phyloP scores from a whole-genome alignment of 257 asterid species.

The Paulownia fortunei region DNA sequence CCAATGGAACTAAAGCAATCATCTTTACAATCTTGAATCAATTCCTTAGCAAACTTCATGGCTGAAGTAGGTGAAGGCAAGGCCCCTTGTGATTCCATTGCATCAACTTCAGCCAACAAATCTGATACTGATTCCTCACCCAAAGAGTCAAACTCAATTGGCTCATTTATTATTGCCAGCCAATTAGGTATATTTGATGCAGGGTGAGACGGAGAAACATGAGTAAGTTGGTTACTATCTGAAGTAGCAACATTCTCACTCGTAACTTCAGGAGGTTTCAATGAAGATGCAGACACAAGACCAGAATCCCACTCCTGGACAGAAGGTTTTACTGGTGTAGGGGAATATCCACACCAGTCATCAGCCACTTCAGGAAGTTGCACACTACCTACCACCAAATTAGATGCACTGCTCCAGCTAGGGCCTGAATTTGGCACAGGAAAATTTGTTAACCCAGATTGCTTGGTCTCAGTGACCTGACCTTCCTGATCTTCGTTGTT shows the following conservation, averaged over 20 bases:
- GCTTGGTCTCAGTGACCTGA: constrained; percentile 45
- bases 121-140: constrained; percentile 82
- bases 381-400: constrained; percentile 45
- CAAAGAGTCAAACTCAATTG: constrained; percentile 70
- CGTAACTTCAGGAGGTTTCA: constrained; percentile 51
- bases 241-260: constrained; percentile 37
- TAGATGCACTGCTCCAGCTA: constrained; percentile 48
- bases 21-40: constrained; percentile 51
- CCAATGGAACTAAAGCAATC: constrained; percentile 60
- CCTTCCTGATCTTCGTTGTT: constrained; percentile 42
- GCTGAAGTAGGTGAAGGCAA: constrained; percentile 56
- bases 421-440: constrained; percentile 54
- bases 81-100: constrained; percentile 63
- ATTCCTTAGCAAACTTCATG: constrained; percentile 49
- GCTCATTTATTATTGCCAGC: constrained; percentile 60
- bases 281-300: constrained; percentile 42
- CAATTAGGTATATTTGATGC: constrained; percentile 47
- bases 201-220: constrained; percentile 43
- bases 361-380: constrained; percentile 59
- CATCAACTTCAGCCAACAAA: constrained; percentile 74
- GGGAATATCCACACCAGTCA: constrained; percentile 55
- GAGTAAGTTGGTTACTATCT: constrained; percentile 37
- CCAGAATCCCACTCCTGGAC: constrained; percentile 52
- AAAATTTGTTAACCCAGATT: constrained; percentile 39
- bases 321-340: constrained; percentile 43